A percentile compares a stretch with the other conserved stretches of the same genome.
These are phyloP conservation scores for Globisporangium lucens DNA, from an alignment of 352 stramenopile species.

Conservation along the genomic window DNA sequence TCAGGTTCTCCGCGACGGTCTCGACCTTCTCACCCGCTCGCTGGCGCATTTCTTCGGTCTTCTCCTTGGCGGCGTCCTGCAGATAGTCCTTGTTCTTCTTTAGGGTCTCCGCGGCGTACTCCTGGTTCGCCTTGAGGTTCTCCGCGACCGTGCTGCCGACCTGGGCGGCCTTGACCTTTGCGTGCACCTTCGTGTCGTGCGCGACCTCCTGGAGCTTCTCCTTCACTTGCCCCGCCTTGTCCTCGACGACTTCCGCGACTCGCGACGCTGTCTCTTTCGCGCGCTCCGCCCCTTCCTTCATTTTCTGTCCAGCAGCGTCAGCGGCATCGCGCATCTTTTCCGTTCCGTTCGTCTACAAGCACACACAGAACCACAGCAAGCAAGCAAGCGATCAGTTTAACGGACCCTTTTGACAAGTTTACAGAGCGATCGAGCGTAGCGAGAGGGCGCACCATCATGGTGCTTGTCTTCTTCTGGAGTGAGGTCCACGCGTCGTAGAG, in stretches of 20 bases:
- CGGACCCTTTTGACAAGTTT: background rate
- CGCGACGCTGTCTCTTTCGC: constrained; percentile 14
- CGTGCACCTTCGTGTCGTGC: constrained; percentile 24
- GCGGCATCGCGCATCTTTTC: constrained; percentile 12
- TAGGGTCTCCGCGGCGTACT: background rate
- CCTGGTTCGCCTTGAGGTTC: constrained; percentile 1
- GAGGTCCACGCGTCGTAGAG: constrained; percentile 18
- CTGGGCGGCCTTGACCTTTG: constrained; percentile 15
- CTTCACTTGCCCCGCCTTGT: constrained; percentile 17
- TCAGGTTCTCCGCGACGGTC: constrained; percentile 43
- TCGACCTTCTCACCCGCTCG: constrained; percentile 20
- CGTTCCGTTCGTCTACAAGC: constrained; percentile 7
- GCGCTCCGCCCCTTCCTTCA: constrained; percentile 20
- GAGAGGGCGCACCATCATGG: constrained; percentile 10
- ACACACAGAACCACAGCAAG: background rate
- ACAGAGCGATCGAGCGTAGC: background rate
- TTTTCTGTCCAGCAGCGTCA: constrained; percentile 11
- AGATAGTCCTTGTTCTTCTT: background rate
- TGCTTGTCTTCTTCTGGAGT: constrained; percentile 1
- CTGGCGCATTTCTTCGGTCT: constrained; percentile 21
- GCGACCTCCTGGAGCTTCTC: constrained; percentile 28
- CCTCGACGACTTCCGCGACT: constrained; percentile 8
- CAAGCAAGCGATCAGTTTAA: background rate
- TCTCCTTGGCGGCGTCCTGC: constrained; percentile 14
- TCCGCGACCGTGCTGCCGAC: background rate